Base-by-base conservation (phyloP, 139 green algal genomes). In the Chlorella sorokiniana region DNA sequence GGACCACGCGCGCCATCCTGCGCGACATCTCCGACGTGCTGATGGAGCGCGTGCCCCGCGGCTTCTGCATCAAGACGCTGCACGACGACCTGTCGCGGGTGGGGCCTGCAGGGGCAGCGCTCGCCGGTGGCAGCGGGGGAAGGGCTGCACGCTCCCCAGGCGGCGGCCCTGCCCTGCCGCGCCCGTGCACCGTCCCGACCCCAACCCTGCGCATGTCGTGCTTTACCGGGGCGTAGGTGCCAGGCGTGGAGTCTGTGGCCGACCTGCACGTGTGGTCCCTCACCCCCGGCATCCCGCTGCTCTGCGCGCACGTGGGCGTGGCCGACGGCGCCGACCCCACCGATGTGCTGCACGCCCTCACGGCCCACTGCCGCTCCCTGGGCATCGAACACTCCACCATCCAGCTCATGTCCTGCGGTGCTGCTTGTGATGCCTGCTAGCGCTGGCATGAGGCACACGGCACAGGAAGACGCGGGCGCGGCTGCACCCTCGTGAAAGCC, bases 251-350 rank as follows among this genome's bases (percentile, higher is more conserved):
- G 45, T 86, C 92, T n/a, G 90, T 98, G 20, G 90, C 96, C 80
- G 95, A 98, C 86, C 86, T 98, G 69, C 95, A 98, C 85, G 88
- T 98, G 29, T 98, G 95, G 95, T 86, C 83, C 70, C 89, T 98
- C 35, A 95, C 89, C 11, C 91, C 91, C 29, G 89, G 90, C 62
- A 87, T 93, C 41, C 89, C 93, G 11, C 88, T 97, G 54, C 83
- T 96, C 31, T 92, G 86, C 23, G 93, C 92, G 0, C 94, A 97
- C 81, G 83, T 96, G 38, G 81, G 90, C 59, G 82, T 93, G 25
- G 54, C 44, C 1, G 38, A 52, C 2, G 82, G 64, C 10, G 84
- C 73, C 6, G 86, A 91, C 51, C 37, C 76, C 54, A 51, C 40
- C 23, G 56, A 70, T 1, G 73, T 84, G 29, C 69, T 89, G 75